Conservation (phyloP, 2,329 filamentous ascomycete genomes). For the Colletotrichum phormii region DNA sequence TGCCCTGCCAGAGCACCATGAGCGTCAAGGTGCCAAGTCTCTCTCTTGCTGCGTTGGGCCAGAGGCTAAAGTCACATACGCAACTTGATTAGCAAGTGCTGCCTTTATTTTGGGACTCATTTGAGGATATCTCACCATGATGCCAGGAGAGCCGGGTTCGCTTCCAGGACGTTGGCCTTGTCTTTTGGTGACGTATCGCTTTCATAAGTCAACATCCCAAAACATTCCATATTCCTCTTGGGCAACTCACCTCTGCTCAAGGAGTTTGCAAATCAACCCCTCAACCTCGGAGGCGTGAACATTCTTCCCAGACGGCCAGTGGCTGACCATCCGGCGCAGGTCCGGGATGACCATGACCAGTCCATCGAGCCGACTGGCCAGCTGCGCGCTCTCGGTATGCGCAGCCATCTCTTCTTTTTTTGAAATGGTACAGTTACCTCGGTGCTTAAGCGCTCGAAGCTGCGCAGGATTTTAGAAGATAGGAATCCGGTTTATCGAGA, state of each 20-base stretch:
- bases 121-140: constrained; percentile 11
- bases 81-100: constrained; percentile 20
- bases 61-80: constrained; percentile 4
- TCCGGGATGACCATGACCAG: constrained; percentile 28
- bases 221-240: neutral
- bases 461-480: neutral
- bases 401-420: constrained; percentile 6
- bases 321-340: constrained; percentile 16
- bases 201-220: neutral
- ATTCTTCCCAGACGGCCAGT: constrained; percentile 32
- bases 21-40: constrained; percentile 15
- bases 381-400: constrained; percentile 23
- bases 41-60: constrained; percentile 17
- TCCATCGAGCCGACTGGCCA: constrained; percentile 25
- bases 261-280: neutral
- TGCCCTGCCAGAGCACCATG: constrained; percentile 35
- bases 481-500: neutral
- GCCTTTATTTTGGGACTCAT: neutral
- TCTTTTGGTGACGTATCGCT: constrained; percentile 9
- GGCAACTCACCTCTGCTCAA: constrained; percentile 14
- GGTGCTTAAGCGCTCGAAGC: no score
- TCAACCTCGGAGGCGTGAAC: constrained; percentile 6
- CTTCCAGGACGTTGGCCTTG: constrained; percentile 17
- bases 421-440: neutral
- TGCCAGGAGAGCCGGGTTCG: constrained; percentile 30